A percentile compares a stretch with the other conserved stretches of the same genome.
phyloP scores from a whole-genome alignment of 164 flowering plant genomes.

The Magnolia kwangsiensis region DNA sequence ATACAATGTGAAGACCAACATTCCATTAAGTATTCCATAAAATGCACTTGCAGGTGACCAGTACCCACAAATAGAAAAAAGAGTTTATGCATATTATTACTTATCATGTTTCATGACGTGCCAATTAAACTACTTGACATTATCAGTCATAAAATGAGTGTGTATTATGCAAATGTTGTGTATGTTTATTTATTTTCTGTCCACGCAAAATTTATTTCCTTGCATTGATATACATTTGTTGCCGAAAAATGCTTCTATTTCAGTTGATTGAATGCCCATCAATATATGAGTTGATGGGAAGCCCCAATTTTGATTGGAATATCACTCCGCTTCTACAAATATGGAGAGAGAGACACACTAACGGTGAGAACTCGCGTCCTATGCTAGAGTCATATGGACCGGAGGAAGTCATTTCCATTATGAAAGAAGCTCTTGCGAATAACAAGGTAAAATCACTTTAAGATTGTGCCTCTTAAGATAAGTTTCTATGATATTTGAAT shows the following conservation, averaged over 20 bases:
- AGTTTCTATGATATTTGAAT: neutral
- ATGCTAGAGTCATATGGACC: constrained; percentile 69
- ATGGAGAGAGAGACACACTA: constrained; percentile 59
- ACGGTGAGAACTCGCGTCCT: constrained; percentile 37
- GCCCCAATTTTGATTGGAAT: constrained; percentile 68
- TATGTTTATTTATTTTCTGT: too few relatives aligned
- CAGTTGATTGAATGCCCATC: constrained; percentile 99
- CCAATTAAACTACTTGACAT: too few relatives aligned
- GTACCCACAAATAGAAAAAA: too few relatives aligned
- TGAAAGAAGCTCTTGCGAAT: constrained; percentile 62
- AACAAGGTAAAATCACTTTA: constrained; percentile 44
- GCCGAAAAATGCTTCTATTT: constrained; percentile 14
- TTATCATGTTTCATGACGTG: too few relatives aligned
- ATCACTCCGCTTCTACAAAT: constrained; percentile 66
- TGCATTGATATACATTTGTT: neutral
- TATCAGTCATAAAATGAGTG: too few relatives aligned
- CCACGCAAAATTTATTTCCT: neutral
- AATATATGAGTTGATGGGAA: constrained; percentile 87
- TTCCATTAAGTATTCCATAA: too few relatives aligned
- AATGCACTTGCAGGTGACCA: too few relatives aligned
- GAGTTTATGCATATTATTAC: too few relatives aligned
- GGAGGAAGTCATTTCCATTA: constrained; percentile 51
- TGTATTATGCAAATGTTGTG: neutral
- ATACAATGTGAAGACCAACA: too few relatives aligned
- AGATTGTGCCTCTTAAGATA: neutral